Evolutionary conservation across 768 basidiomycete species (phyloP), one percentile per base, ranked within the genome.

Genomic region (Saitozyma podzolica): DNA sequence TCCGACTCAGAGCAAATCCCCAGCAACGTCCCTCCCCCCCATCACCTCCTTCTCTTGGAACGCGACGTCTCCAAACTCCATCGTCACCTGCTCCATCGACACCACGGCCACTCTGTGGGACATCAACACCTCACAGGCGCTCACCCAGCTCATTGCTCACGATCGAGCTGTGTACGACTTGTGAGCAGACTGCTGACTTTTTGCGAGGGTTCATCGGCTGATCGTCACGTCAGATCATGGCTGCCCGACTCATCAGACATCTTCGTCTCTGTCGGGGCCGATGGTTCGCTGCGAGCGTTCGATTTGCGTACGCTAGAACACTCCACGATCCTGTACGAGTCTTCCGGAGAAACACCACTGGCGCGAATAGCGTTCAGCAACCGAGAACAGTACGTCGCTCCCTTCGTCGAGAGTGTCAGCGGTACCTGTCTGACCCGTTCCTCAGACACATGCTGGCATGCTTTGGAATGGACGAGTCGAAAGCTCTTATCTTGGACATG

Each of bases 91-190:
- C 20, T 96, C 93, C 8, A 95, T 98, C 71, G 96, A 99, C 77
- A 99, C 96, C 55, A 96, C 94, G 13, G 98, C 95, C 78, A 98
- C 96, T 1, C 90, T 98, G 20, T 99, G 96, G 96, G 96, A 99
- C 80, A 91, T 99, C 76, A 90, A 95, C 72, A 91, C 91, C 4
- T 86, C 87, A 29, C 88, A 89, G 8, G 95, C 96, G 29, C 86
- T 98, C 76, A 99, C 96, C 3, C 96, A 98, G 79, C 86, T 99
- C 63, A 95, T 96, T 73, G 93, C 95, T 0, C 95, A 96, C 80
- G 93, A 97, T 83, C 87, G 91, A 56, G 76, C 78, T 1, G 78
- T 79, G 8, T 74, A 72, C 54, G 73, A 77, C 51, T 51, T 74
- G 70, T 71, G 47, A 61, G 72, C 29, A 29, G 29, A 29, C 2